Conservation (phyloP, 2,329 filamentous ascomycete genomes). For the Didymellaceae sp. region DNA sequence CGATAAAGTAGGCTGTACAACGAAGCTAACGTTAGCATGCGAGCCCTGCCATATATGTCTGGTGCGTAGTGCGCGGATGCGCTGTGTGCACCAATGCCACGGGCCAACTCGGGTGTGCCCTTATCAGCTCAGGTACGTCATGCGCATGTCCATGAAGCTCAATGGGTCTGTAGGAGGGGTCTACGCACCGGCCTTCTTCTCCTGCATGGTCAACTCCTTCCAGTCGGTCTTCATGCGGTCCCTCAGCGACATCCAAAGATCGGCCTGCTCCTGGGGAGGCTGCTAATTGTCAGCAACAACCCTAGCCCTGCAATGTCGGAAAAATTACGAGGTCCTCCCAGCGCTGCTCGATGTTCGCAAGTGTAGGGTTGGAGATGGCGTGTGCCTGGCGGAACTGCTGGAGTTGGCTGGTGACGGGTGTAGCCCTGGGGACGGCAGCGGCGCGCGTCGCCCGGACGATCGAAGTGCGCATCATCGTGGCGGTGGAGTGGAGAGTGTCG, state of each 20-base stretch:
- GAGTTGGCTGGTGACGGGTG: conserved; percentile 50
- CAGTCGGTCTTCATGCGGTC: conserved; percentile 99
- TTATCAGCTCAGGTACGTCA: conserved; percentile 40
- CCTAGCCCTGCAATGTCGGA: neutral
- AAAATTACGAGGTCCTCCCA: conserved; percentile 71
- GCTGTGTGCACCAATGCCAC: conserved; percentile 21
- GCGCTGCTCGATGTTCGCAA: conserved; percentile 98
- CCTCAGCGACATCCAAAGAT: conserved; percentile 97
- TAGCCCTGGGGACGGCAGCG: conserved; percentile 41
- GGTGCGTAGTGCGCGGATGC: conserved; percentile 13
- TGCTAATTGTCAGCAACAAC: conserved; percentile 3
- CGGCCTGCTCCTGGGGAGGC: conserved; percentile 91
- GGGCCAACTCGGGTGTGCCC: conserved; percentile 28
- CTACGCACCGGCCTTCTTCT: conserved; percentile 98
- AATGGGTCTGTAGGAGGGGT: conserved; percentile 19
- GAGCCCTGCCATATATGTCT: conserved; percentile 17
- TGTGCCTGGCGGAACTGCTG: conserved; percentile 73
- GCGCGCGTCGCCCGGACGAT: conserved; percentile 48
- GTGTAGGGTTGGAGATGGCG: conserved; percentile 95
- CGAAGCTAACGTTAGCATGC: conserved; percentile 29
- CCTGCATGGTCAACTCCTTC: conserved; percentile 91
- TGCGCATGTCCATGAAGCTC: conserved; percentile 25
- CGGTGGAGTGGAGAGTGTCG: conserved; percentile 49
- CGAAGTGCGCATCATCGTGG: conserved; percentile 50
- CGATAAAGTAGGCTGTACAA: conserved; percentile 93